Conservation (phyloP, 441 rosid species). For the Gossypium trilobum region DNA sequence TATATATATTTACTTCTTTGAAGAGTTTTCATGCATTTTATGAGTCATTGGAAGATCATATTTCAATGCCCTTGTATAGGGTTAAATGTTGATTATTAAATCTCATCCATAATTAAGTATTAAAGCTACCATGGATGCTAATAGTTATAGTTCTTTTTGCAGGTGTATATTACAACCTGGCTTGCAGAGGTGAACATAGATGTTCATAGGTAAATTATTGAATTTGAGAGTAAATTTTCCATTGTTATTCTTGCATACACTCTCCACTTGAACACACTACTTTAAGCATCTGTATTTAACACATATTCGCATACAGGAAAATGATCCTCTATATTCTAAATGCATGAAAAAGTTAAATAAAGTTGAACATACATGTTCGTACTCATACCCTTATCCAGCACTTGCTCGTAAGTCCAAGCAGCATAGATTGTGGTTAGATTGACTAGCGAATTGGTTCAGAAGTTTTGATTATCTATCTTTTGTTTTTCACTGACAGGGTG, state of each 20-base stretch:
- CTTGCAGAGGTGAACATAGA: slow-evolving; percentile 67
- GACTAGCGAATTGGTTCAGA: background rate
- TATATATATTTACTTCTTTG: background rate
- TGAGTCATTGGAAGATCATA: background rate
- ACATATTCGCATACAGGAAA: background rate
- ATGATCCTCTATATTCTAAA: background rate
- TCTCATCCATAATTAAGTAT: background rate
- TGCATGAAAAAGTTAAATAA: background rate
- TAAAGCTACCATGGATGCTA: background rate
- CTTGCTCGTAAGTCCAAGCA: background rate
- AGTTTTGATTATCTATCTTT: background rate
- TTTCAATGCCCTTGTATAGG: background rate
- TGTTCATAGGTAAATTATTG: slow-evolving; percentile 41
- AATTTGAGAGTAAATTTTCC: background rate
- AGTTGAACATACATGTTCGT: background rate
- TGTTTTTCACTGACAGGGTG: slow-evolving; percentile 21
- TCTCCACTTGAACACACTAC: background rate
- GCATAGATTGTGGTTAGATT: background rate
- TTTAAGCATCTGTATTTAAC: background rate
- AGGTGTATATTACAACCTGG: slow-evolving; percentile 76
- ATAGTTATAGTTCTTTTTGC: slow-evolving; percentile 15
- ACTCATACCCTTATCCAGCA: background rate
- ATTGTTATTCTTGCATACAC: background rate
- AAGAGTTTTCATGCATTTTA: background rate
- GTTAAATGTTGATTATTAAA: background rate